Evolutionary conservation across 169 alveolate species (phyloP).

Genomic region (Condylostoma magnum): DNA sequence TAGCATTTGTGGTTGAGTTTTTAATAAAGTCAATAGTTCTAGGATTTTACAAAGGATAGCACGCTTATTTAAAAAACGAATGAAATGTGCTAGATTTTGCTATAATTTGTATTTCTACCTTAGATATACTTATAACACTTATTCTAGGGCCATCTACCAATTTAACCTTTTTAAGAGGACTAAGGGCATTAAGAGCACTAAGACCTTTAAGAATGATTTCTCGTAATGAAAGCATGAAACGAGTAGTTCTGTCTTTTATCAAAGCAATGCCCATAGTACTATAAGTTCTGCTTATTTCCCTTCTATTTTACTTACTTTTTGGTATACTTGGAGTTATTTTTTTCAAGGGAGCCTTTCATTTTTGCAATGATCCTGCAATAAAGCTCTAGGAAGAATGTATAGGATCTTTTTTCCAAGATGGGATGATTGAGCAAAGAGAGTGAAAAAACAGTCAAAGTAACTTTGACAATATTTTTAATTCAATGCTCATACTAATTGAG

Average conservation of each 20-base stretch:
- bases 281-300: conserved; percentile 65
- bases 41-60: conserved; percentile 44
- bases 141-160: background rate
- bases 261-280: conserved; percentile 69
- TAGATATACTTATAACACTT: background rate
- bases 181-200: conserved; percentile 76
- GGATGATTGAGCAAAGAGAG: conserved; percentile 5
- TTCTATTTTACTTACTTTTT: conserved; percentile 74
- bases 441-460: conserved; percentile 55
- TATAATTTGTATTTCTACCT: conserved; percentile 32
- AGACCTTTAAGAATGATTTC: conserved; percentile 82
- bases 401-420: conserved; percentile 28
- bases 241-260: conserved; percentile 66
- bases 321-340: conserved; percentile 77
- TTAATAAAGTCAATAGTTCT: conserved; percentile 35
- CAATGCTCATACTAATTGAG: conserved; percentile 72
- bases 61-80: conserved; percentile 57
- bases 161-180: conserved; percentile 45
- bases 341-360: conserved; percentile 58
- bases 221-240: conserved; percentile 70
- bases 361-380: conserved; percentile 50
- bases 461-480: conserved; percentile 69
- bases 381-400: conserved; percentile 28
- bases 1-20: conserved; percentile 30
- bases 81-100: conserved; percentile 72